Base-by-base conservation (phyloP, 2,329 filamentous ascomycete genomes). In the Fonsecaea pedrosoi region DNA sequence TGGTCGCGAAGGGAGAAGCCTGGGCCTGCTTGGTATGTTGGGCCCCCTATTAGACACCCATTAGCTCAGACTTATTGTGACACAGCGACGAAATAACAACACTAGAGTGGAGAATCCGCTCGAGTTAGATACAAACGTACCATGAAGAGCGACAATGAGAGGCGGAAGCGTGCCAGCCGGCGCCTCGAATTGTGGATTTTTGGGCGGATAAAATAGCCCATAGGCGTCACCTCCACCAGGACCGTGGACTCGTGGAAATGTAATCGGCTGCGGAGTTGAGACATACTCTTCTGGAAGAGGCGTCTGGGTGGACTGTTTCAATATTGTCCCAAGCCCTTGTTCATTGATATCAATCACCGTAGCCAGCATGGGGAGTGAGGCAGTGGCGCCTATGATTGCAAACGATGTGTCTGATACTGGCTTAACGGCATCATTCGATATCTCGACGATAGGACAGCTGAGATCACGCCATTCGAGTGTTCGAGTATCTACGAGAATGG, bases 391-490 rank as follows among this genome's bases (percentile, higher is more conserved):
- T n/a, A 62, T 54, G 18, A 62, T 50, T 7, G 38, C 48, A 21
- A 62, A 62, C 10, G 42, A 53, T n/a, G 59, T 62, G 21, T 35
- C 42, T 15, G 34, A 25, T 4, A 61, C 59, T 21, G 59, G 42
- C 25, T 62, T 55, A 70, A 35, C 0, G 75, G 69, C 15, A 82
- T 72, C 3, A 60, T 56, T 40, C 77, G 74, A 13, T 78, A 75
- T 0, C 76, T 77, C 0, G 80, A 80, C 0, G 64, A 71, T 63
- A 6, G 53, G 38, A 3, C 85, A 85, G 1, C 86, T 90, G 54
- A 99, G 83, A 74, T 98, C 94, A 68, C 92, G 90, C 95, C 95
- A 99, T 55, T 78, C 76, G 1, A 83, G 62, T 4, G 76, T 72
- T 6, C 72, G 73, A 37, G 73, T 74, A 38, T 84, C 76, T 60